Evolutionary conservation across 495 filamentous ascomycete species (phyloP).

Genomic region (Daldinia concentrica): DNA sequence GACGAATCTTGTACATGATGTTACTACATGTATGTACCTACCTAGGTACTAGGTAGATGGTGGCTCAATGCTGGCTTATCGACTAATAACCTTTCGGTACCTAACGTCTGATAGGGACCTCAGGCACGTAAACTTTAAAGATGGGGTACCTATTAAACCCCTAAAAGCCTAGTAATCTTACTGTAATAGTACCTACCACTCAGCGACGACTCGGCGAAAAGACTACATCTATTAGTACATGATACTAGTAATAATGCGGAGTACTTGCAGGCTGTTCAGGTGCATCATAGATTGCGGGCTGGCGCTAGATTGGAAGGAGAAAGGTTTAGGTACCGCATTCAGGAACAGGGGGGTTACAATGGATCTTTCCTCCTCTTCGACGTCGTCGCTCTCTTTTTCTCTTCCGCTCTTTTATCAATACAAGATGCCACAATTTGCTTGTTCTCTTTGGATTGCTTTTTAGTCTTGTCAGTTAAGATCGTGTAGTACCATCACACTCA

Average conservation of each 20-base stretch:
- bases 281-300: constrained; percentile 33
- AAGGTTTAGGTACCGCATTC: constrained; percentile 37
- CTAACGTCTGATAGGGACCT: background rate
- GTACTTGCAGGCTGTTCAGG: constrained; percentile 4
- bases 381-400: constrained; percentile 18
- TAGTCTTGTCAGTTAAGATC: constrained; percentile 13
- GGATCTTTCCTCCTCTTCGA: constrained; percentile 24
- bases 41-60: background rate
- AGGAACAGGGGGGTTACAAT: constrained; percentile 15
- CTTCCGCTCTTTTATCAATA: constrained; percentile 21
- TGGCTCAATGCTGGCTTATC: background rate
- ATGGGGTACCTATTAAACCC: background rate
- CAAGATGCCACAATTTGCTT: constrained; percentile 36
- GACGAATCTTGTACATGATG: too few species aligned
- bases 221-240: background rate
- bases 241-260: constrained; percentile 29
- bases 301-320: constrained; percentile 39
- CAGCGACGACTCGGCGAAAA: constrained; percentile 5
- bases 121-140: constrained; percentile 7
- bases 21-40: too few species aligned
- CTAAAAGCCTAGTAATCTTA: constrained; percentile 39
- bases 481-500: background rate
- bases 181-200: constrained; percentile 7
- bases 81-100: too few species aligned
- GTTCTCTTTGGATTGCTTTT: constrained; percentile 28